Conservation (phyloP, 495 filamentous ascomycete species). For the Daldinia vernicosa region DNA sequence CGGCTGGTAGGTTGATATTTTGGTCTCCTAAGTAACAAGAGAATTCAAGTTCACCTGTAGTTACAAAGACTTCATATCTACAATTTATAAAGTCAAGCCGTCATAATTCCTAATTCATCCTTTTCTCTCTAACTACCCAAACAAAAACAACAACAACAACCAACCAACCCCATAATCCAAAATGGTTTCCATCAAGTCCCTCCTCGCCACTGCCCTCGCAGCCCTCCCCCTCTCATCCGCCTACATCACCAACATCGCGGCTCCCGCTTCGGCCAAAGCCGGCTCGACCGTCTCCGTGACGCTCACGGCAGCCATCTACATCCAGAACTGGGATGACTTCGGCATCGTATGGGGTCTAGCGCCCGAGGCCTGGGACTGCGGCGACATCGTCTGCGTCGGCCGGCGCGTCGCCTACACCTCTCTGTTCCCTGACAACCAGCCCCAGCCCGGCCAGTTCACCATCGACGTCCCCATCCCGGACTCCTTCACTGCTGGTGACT, state of each 20-base stretch:
- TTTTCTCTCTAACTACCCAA: background rate
- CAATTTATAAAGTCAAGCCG: no score
- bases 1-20: background rate
- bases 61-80: no score
- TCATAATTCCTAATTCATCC: no score
- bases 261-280: conserved; percentile 21
- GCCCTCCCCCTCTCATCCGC: conserved; percentile 26
- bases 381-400: conserved; percentile 37
- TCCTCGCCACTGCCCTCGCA: conserved; percentile 29
- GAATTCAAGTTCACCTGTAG: background rate
- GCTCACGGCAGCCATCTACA: conserved; percentile 39
- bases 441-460: conserved; percentile 38
- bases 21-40: background rate
- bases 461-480: conserved; percentile 57
- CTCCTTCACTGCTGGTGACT: conserved; percentile 56
- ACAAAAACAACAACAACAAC: conserved; percentile 7
- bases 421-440: conserved; percentile 39
- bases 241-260: conserved; percentile 22
- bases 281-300: conserved; percentile 30
- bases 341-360: conserved; percentile 44
- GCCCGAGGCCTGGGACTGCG: conserved; percentile 12
- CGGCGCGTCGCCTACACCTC: conserved; percentile 40
- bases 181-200: conserved; percentile 41
- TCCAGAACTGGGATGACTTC: conserved; percentile 49
- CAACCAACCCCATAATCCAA: conserved; percentile 7